Evolutionary conservation across 2,329 filamentous ascomycete species (phyloP).

Genomic region (Colletotrichum costaricense): DNA sequence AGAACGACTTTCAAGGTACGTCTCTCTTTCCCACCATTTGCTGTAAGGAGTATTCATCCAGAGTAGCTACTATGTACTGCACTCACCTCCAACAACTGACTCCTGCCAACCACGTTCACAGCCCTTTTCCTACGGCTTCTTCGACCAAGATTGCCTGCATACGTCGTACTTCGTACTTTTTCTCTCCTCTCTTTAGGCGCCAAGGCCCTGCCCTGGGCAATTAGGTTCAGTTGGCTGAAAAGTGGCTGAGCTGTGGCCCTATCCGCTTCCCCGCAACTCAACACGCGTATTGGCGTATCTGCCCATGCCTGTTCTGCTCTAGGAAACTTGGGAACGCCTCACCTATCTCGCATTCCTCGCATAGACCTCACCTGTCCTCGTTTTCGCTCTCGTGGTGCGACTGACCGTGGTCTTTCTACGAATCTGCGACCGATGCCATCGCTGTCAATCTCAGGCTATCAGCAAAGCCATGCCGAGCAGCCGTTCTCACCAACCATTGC

Average conservation of each 20-base stretch:
- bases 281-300: conserved; percentile 22
- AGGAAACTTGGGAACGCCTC: not conserved
- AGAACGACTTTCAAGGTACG: not conserved
- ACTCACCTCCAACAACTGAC: not conserved
- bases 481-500: not conserved
- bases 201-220: not conserved
- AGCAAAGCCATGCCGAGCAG: not conserved
- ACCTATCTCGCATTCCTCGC: conserved; percentile 11
- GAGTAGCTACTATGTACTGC: too few species aligned
- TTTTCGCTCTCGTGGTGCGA: not conserved
- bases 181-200: not conserved
- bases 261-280: not conserved
- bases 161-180: not conserved
- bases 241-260: not conserved
- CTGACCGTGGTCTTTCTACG: not conserved
- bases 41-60: too few species aligned
- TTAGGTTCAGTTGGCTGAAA: not conserved
- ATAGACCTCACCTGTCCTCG: not conserved
- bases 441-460: not conserved
- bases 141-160: not conserved
- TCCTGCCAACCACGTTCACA: not conserved
- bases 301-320: too few species aligned
- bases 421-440: not conserved
- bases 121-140: not conserved
- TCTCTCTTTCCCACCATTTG: not conserved